phyloP scores from a whole-genome alignment of 2,329 filamentous ascomycete species.

The Fusarium sp. region DNA sequence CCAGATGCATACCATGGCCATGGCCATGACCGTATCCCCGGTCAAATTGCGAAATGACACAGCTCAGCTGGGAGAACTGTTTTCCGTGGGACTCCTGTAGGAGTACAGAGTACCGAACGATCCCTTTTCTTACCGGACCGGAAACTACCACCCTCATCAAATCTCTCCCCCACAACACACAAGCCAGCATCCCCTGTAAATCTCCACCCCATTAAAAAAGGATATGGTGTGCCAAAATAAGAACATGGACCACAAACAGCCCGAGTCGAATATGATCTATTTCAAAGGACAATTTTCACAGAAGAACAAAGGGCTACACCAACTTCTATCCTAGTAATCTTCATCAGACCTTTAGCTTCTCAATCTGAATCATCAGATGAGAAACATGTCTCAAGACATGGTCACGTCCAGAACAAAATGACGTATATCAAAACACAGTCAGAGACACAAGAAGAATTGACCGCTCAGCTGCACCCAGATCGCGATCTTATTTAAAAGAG shows the following conservation, averaged over 20 bases:
- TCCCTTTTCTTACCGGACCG: neutral
- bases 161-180: neutral
- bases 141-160: neutral
- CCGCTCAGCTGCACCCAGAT: conserved; percentile 29
- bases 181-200: neutral
- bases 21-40: neutral
- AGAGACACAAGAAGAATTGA: conserved; percentile 10
- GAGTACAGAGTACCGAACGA: neutral
- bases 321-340: neutral
- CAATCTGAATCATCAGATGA: conserved; percentile 16
- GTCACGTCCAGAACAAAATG: conserved; percentile 26
- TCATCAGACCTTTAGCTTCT: neutral
- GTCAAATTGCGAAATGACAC: neutral
- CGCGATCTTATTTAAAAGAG: conserved; percentile 19
- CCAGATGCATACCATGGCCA: conserved; percentile 6
- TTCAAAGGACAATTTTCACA: neutral
- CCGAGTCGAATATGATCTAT: neutral
- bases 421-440: conserved; percentile 17
- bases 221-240: neutral
- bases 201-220: neutral
- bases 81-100: neutral
- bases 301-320: neutral
- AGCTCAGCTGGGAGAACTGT: neutral
- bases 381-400: conserved; percentile 22
- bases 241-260: neutral